These are phyloP conservation scores for Barnettozyma sp. DNA, from an alignment of 805 yeast species.

Conservation along the genomic window DNA sequence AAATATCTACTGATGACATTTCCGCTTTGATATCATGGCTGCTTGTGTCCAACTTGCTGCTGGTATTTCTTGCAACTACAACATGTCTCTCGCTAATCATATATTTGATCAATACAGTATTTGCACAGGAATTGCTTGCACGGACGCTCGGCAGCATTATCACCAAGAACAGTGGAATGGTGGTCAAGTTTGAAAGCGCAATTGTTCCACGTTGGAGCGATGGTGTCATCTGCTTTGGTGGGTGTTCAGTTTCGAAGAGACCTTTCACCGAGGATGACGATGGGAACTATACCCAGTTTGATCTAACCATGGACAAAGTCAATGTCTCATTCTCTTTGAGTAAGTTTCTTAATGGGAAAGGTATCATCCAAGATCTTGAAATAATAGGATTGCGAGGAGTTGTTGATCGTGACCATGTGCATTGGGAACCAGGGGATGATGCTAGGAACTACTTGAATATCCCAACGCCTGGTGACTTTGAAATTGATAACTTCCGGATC, in stretches of 20 bases:
- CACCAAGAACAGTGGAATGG: constrained; percentile 74
- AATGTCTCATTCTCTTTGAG: constrained; percentile 71
- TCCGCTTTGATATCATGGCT: constrained; percentile 90
- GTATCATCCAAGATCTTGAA: constrained; percentile 74
- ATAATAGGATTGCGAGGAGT: constrained; percentile 86
- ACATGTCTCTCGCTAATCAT: constrained; percentile 80
- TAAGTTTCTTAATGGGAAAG: constrained; percentile 87
- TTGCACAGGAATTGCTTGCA: constrained; percentile 72
- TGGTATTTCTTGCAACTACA: constrained; percentile 83
- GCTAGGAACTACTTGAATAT: constrained; percentile 74
- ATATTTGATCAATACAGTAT: constrained; percentile 55
- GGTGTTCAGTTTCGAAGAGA: constrained; percentile 79
- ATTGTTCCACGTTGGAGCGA: constrained; percentile 91
- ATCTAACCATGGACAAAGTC: constrained; percentile 80
- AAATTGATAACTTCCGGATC: constrained; percentile 73
- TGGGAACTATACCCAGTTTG: constrained; percentile 95
- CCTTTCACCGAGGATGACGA: constrained; percentile 68
- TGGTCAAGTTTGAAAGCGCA: constrained; percentile 87
- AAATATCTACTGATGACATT: constrained; percentile 77
- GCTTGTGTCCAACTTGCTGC: constrained; percentile 74
- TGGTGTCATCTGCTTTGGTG: constrained; percentile 75
- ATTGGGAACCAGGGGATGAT: constrained; percentile 75
- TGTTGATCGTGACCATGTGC: constrained; percentile 82
- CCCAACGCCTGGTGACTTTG: constrained; percentile 85
- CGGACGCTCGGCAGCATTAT: constrained; percentile 72